Evolutionary conservation across 768 basidiomycete genomes (phyloP).

Genomic region (Macrolepiota dolichaula): DNA sequence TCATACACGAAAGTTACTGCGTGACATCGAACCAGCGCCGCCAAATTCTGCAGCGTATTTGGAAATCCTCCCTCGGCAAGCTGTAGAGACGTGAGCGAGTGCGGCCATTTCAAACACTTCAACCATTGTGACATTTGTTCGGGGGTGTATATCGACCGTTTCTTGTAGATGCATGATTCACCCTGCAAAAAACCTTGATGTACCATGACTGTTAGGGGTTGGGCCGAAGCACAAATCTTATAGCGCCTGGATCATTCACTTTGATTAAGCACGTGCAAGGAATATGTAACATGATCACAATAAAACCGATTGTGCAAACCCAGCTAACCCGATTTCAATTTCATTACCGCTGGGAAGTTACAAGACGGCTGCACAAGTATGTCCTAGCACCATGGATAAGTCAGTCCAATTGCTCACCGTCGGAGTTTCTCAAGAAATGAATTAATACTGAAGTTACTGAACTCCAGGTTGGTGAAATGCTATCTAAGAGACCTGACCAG

Average conservation of each 20-base stretch:
- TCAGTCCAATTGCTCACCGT: too few relatives aligned
- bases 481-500: too few relatives aligned
- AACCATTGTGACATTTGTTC: background rate
- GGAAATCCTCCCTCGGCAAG: background rate
- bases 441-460: too few relatives aligned
- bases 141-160: background rate
- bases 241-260: background rate
- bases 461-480: too few relatives aligned
- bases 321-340: too few relatives aligned
- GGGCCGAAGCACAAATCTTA: background rate
- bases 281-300: background rate
- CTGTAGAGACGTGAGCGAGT: background rate
- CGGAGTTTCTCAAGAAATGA: too few relatives aligned
- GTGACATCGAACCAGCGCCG: background rate
- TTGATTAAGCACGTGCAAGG: background rate
- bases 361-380: too few relatives aligned
- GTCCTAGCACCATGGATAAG: too few relatives aligned
- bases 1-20: constrained; percentile 3
- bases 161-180: background rate
- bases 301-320: too few relatives aligned
- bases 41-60: background rate
- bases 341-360: too few relatives aligned
- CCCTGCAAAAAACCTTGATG: background rate
- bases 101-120: background rate
- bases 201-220: background rate